Evolutionary conservation across 2,329 filamentous ascomycete genomes (phyloP), one percentile per base, ranked within the genome.

Genomic region (Ophiobolus disseminans): DNA sequence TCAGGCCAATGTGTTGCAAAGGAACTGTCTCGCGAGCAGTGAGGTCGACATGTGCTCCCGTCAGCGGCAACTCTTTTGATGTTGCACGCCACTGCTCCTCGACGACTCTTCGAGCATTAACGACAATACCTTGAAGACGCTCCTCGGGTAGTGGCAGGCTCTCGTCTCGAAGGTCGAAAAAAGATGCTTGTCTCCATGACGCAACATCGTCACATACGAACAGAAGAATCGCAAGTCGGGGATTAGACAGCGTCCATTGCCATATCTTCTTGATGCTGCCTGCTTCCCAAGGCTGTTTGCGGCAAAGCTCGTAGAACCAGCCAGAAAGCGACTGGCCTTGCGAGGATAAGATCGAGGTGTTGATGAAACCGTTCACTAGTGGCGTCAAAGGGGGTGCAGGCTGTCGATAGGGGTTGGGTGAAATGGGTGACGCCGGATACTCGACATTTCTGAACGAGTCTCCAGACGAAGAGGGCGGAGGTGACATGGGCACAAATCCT

Each of bases 1-100:
- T 45, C 11, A 69, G 48, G 14, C 59, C 59, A 43, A 71, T 46
- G n/a, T 68, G 66, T 45, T 70, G 60, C 23, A 75, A 38, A 2
- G 73, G 73, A 13, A 73, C 68, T 1, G 63, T 69, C 44, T 75
- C 71, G 2, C 70, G 66, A 11, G 62, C 59, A 4, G 57, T 58
- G 36, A 73, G 73, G 23, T 75, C 73, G 6, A 73, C 64, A 37
- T 75, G 73, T 13, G 45, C 45, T 13, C 73, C 73, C 22, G 65
- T 74, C 44, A 70, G 48, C 1, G 69, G 63, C 22, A 75, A 55
- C 39, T 75, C 71, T 43, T 73, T 73, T 5, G 69, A 65, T 3
- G 73, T 72, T 17, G 72, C 73, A 23, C 70, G 68, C 73, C 73
- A 75, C 40, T 75, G 73, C 44, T 70, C 67, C 11, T 70, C 65